phyloP scores from a whole-genome alignment of 2,329 filamentous ascomycete genomes.

The Sclerotinia minor region DNA sequence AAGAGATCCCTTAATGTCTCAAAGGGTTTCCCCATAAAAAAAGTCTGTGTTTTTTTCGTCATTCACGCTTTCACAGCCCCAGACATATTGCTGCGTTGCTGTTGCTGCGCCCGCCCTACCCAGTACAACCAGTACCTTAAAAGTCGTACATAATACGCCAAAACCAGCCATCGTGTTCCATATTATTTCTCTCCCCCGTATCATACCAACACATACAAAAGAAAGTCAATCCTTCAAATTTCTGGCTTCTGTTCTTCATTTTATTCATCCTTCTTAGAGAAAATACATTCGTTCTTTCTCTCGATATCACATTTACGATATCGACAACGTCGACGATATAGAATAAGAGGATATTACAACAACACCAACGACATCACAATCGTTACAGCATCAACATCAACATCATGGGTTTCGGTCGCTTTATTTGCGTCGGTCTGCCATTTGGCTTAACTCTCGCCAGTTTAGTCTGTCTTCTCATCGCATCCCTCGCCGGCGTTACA shows the following conservation, averaged over 20 bases:
- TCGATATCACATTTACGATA: conserved; percentile 3
- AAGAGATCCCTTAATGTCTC: neutral
- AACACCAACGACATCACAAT: conserved; percentile 24
- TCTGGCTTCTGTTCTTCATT: neutral
- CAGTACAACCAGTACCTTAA: neutral
- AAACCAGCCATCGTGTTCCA: conserved; percentile 8
- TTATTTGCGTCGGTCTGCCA: conserved; percentile 84
- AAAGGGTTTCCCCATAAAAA: conserved; percentile 2
- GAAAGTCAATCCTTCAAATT: neutral
- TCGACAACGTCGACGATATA: conserved; percentile 31
- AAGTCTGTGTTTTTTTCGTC: conserved; percentile 4
- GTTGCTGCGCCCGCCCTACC: neutral
- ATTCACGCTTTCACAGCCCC: conserved; percentile 13
- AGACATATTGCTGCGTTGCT: neutral
- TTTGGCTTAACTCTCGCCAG: conserved; percentile 78
- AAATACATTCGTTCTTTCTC: conserved; percentile 14
- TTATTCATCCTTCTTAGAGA: neutral
- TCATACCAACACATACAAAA: neutral
- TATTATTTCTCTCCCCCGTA: conserved; percentile 1
- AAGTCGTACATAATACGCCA: conserved; percentile 4
- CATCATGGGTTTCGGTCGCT: conserved; percentile 69
- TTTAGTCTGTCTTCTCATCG: conserved; percentile 66
- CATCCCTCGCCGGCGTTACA: conserved; percentile 55
- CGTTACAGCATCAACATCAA: conserved; percentile 37
- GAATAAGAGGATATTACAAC: conserved; percentile 24